Evolutionary conservation across 2,329 filamentous ascomycete species (phyloP).

Genomic region (Cytospora paraplurivora): DNA sequence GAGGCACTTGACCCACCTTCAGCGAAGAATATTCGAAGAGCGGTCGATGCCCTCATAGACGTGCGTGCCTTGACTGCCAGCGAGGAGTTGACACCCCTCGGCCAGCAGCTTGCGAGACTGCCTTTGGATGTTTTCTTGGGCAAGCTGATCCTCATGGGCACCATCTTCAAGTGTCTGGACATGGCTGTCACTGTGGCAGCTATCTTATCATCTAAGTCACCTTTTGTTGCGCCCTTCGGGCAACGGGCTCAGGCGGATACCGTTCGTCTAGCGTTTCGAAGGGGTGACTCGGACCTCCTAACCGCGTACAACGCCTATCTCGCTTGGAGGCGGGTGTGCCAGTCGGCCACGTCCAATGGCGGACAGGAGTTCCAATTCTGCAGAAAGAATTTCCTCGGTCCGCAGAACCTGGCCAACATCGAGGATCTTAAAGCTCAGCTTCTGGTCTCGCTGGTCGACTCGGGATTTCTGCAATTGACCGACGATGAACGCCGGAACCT

Average conservation of each 20-base stretch:
- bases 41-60: conserved; percentile 90
- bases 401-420: conserved; percentile 87
- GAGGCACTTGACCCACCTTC: conserved; percentile 89
- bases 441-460: conserved; percentile 80
- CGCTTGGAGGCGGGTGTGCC: conserved; percentile 83
- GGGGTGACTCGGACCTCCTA: conserved; percentile 86
- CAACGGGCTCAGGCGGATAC: conserved; percentile 80
- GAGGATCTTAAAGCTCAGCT: conserved; percentile 95
- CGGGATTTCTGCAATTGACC: conserved; percentile 77
- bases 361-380: conserved; percentile 87
- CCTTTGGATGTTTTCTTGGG: conserved; percentile 93
- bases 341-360: conserved; percentile 55
- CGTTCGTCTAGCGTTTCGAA: conserved; percentile 75
- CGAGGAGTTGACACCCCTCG: conserved; percentile 86
- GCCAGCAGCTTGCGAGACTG: conserved; percentile 81
- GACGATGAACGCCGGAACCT: conserved; percentile 71
- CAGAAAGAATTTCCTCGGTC: conserved; percentile 87
- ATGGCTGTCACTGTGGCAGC: conserved; percentile 90
- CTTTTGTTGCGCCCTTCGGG: conserved; percentile 85
- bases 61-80: conserved; percentile 80
- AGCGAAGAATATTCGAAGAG: conserved; percentile 87
- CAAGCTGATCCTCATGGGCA: conserved; percentile 85
- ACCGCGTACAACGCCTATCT: conserved; percentile 94
- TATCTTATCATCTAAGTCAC: conserved; percentile 91
- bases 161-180: conserved; percentile 88